Percentiles rank a stretch among this genome's conserved stretches.
phyloP scores from a whole-genome alignment of 2,329 filamentous ascomycete species.

The Beauveria varroae region DNA sequence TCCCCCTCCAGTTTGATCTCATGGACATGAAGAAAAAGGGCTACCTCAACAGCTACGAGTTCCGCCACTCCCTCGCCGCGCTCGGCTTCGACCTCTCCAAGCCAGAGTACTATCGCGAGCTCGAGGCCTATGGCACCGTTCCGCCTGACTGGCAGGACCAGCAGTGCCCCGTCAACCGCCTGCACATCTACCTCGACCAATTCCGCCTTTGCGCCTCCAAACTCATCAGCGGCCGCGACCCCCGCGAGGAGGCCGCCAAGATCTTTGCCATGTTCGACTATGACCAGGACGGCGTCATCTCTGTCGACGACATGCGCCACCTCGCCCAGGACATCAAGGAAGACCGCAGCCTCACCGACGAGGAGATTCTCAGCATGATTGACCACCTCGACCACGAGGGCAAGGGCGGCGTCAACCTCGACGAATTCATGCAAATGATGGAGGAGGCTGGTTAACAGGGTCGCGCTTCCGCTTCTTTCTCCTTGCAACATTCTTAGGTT shows the following conservation, averaged over 20 bases:
- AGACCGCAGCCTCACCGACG: slow-evolving; percentile 69
- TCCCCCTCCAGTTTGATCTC: slow-evolving; percentile 63
- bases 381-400: slow-evolving; percentile 95
- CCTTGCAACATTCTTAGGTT: background rate
- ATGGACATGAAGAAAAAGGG: slow-evolving; percentile 96
- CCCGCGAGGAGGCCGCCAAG: slow-evolving; percentile 80
- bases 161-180: slow-evolving; percentile 35
- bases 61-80: slow-evolving; percentile 92
- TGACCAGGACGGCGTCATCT: slow-evolving; percentile 85
- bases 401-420: slow-evolving; percentile 68
- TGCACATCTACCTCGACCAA: slow-evolving; percentile 46
- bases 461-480: background rate
- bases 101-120: slow-evolving; percentile 70
- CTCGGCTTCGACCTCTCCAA: slow-evolving; percentile 90
- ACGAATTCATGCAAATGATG: slow-evolving; percentile 63
- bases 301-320: slow-evolving; percentile 75
- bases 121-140: slow-evolving; percentile 73
- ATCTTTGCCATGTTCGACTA: slow-evolving; percentile 93
- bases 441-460: slow-evolving; percentile 30
- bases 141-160: slow-evolving; percentile 49
- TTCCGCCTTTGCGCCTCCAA: slow-evolving; percentile 66
- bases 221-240: slow-evolving; percentile 75
- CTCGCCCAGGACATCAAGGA: slow-evolving; percentile 90
- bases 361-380: slow-evolving; percentile 92
- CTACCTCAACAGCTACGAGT: slow-evolving; percentile 94